Conservation (phyloP, 2,329 filamentous ascomycete genomes). For the Cladosporium sp. region DNA sequence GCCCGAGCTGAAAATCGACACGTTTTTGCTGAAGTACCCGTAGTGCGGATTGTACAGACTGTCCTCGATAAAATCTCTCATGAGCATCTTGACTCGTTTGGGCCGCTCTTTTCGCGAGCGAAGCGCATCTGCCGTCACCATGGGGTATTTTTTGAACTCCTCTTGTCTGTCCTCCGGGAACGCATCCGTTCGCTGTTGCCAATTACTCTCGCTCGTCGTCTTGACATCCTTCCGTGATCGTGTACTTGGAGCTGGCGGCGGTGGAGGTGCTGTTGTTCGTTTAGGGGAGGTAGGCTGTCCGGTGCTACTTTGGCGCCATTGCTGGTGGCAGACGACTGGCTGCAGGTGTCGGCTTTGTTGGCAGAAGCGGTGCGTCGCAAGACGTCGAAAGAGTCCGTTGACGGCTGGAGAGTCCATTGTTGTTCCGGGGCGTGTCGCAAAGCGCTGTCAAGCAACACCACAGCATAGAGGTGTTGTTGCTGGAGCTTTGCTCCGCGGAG, state of each 20-base stretch:
- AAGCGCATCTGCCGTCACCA: conserved; percentile 76
- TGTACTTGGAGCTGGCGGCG: conserved; percentile 4
- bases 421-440: not conserved
- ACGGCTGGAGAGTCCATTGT: conserved; percentile 76
- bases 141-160: conserved; percentile 76
- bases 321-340: conserved; percentile 1
- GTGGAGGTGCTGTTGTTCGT: conserved; percentile 11
- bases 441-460: not conserved
- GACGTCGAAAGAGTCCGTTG: conserved; percentile 72
- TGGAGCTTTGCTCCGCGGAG: conserved; percentile 10
- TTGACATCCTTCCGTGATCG: conserved; percentile 23
- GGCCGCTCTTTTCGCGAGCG: conserved; percentile 68
- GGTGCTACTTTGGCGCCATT: conserved; percentile 11
- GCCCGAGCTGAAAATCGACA: conserved; percentile 71
- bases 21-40: conserved; percentile 31
- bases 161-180: conserved; percentile 70
- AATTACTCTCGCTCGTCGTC: conserved; percentile 59
- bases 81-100: conserved; percentile 87
- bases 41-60: conserved; percentile 42
- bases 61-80: conserved; percentile 92
- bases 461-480: not conserved
- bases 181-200: conserved; percentile 76
- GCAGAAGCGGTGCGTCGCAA: conserved; percentile 64
- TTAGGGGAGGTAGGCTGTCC: conserved; percentile 6
- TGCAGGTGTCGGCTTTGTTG: conserved; percentile 48